Evolutionary conservation across 257 asterid species (phyloP).

Genomic region (Nicotiana tomentosiformis): DNA sequence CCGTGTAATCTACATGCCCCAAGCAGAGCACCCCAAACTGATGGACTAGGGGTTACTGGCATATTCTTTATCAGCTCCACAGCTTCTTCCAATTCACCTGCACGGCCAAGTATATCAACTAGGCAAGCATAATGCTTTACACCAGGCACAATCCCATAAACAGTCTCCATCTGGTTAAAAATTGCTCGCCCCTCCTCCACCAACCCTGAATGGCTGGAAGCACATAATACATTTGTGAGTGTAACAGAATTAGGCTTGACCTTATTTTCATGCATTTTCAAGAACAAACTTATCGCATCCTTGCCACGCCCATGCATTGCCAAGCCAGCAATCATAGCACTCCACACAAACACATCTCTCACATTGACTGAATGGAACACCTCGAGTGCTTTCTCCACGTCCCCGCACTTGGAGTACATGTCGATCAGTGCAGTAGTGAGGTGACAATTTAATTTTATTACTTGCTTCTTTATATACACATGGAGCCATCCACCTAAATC

Average conservation of each 20-base stretch:
- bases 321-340: constrained; percentile 76
- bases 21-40: constrained; percentile 79
- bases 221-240: constrained; percentile 58
- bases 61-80: constrained; percentile 43
- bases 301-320: constrained; percentile 73
- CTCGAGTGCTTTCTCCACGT: constrained; percentile 60
- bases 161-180: constrained; percentile 47
- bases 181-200: constrained; percentile 52
- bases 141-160: constrained; percentile 41
- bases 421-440: constrained; percentile 63
- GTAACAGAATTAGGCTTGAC: constrained; percentile 64
- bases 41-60: constrained; percentile 47
- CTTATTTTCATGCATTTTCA: constrained; percentile 51
- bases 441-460: constrained; percentile 44
- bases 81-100: constrained; percentile 62
- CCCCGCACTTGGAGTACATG: constrained; percentile 83
- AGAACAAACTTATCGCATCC: constrained; percentile 55
- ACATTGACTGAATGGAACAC: constrained; percentile 43
- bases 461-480: constrained; percentile 54
- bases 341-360: constrained; percentile 72
- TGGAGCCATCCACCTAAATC: constrained; percentile 79
- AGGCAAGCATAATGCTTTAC: constrained; percentile 70
- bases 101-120: constrained; percentile 82
- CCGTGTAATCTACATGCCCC: constrained; percentile 65
- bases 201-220: constrained; percentile 79